A percentile compares a stretch with the other conserved stretches of the same genome.
Evolutionary conservation across 2,329 filamentous ascomycete species (phyloP).

Genomic region (Corinectria fuckeliana): DNA sequence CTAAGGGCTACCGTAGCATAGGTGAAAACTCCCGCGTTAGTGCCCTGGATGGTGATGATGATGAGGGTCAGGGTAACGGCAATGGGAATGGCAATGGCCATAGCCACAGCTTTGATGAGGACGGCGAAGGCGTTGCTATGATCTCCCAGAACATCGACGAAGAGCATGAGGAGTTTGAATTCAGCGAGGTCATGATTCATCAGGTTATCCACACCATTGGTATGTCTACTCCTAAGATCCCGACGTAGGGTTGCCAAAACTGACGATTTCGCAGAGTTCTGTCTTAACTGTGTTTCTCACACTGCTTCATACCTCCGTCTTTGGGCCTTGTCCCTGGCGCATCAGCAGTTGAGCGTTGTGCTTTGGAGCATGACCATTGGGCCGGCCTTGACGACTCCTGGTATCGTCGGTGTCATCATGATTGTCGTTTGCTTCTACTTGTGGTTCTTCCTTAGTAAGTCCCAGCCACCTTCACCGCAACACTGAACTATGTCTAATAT

Average conservation of each 20-base stretch:
- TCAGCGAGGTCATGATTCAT: conserved; percentile 97
- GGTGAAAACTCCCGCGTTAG: conserved; percentile 88
- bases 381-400: conserved; percentile 72
- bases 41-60: conserved; percentile 88
- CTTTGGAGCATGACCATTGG: conserved; percentile 96
- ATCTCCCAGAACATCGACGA: conserved; percentile 85
- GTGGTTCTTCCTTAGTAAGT: conserved; percentile 83
- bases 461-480: not conserved
- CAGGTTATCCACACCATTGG: conserved; percentile 98
- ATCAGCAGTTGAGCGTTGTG: conserved; percentile 96
- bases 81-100: conserved; percentile 68
- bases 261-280: conserved; percentile 75
- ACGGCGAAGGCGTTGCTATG: conserved; percentile 84
- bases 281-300: conserved; percentile 97
- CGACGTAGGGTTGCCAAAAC: conserved; percentile 7
- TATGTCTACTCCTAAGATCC: conserved; percentile 53
- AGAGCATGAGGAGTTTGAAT: conserved; percentile 96
- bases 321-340: conserved; percentile 95
- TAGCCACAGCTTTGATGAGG: conserved; percentile 66
- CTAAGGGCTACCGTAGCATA: conserved; percentile 89
- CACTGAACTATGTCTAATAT: conserved; percentile 32
- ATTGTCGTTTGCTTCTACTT: conserved; percentile 83
- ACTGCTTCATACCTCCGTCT: conserved; percentile 98
- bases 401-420: conserved; percentile 75
- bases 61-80: conserved; percentile 58